These are phyloP conservation scores for Paecilomyces niveus DNA, from an alignment of 2,329 filamentous ascomycete genomes.

Conservation along the genomic window DNA sequence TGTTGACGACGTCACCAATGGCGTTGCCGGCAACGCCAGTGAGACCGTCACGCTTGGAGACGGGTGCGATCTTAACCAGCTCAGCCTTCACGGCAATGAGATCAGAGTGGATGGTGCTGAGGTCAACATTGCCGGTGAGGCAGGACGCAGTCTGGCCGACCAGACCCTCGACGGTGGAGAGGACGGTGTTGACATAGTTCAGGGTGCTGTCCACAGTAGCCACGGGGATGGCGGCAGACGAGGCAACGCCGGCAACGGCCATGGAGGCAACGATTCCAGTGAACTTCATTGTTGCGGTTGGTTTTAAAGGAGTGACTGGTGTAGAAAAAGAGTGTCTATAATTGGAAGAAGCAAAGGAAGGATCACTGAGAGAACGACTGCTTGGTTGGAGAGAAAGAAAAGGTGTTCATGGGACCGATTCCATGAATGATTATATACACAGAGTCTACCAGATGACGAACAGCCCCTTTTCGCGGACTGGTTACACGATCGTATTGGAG, in stretches of 20 bases:
- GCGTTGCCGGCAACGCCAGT: neutral
- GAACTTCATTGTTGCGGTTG: conserved; percentile 28
- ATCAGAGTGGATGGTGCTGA: conserved; percentile 5
- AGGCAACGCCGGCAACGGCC: conserved; percentile 22
- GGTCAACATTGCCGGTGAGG: conserved; percentile 1
- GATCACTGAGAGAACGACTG: neutral
- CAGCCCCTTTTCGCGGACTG: neutral
- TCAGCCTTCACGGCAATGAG: neutral
- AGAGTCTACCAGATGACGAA: neutral
- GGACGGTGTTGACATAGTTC: conserved; percentile 8
- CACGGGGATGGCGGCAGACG: conserved; percentile 21
- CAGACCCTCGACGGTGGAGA: conserved; percentile 11
- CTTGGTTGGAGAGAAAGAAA: neutral
- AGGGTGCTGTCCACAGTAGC: conserved; percentile 7
- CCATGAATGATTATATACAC: neutral
- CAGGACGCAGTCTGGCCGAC: conserved; percentile 7
- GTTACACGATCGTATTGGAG: neutral
- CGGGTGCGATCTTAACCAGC: neutral
- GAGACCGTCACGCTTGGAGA: neutral
- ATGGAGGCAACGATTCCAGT: conserved; percentile 25
- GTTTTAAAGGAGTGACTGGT: conserved; percentile 16
- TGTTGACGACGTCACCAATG: neutral
- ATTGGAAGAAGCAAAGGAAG: neutral
- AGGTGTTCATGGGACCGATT: neutral
- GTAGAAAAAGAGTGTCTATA: neutral